Evolutionary conservation across 2,329 filamentous ascomycete species (phyloP).

Genomic region (Diaporthe caulivora): DNA sequence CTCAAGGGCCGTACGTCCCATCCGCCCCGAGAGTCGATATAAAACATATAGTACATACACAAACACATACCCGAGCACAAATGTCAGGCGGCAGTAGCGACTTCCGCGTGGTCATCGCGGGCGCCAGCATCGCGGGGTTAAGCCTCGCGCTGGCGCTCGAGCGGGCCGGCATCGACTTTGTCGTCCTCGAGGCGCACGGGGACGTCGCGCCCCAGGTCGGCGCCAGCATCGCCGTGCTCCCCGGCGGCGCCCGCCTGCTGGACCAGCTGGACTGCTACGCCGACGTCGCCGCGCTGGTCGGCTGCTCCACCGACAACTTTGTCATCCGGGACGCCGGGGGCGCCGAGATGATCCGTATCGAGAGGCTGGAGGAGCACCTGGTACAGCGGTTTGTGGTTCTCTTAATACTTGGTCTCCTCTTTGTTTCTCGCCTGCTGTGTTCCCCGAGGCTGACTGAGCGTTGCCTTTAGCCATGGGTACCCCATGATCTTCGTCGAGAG

Average conservation of each 20-base stretch:
- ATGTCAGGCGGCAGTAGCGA: background rate
- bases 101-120: conserved; percentile 57
- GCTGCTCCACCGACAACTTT: conserved; percentile 25
- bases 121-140: conserved; percentile 61
- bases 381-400: conserved; percentile 17
- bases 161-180: conserved; percentile 58
- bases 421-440: background rate
- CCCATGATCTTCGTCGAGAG: conserved; percentile 52
- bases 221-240: conserved; percentile 59
- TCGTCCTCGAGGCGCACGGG: conserved; percentile 59
- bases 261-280: conserved; percentile 61
- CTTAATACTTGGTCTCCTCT: background rate
- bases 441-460: background rate
- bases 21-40: too few relatives aligned
- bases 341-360: background rate
- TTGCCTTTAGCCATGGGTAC: conserved; percentile 47
- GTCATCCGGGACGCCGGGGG: conserved; percentile 26
- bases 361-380: conserved; percentile 26
- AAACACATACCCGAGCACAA: background rate
- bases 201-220: conserved; percentile 60
- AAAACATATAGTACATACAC: too few relatives aligned
- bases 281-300: conserved; percentile 25
- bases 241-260: conserved; percentile 58
- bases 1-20: background rate
- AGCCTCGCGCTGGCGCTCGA: conserved; percentile 58